phyloP scores from a whole-genome alignment of 805 yeast genomes.

The Metschnikowia henanensis region DNA sequence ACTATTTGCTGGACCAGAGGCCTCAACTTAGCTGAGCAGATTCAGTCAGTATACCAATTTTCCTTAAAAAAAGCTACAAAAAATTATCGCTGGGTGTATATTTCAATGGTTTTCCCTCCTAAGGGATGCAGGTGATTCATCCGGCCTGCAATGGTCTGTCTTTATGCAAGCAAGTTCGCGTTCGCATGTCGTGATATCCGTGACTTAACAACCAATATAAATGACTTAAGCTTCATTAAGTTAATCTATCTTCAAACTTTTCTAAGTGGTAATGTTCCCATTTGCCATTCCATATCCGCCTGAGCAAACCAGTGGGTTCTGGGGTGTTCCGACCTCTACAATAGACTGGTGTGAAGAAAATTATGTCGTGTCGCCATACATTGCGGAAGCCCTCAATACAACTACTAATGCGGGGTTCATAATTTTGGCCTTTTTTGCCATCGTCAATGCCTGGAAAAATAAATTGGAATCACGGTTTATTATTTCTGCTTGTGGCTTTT shows the following conservation, averaged over 20 bases:
- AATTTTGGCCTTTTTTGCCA: conserved; percentile 58
- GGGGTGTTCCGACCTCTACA: conserved; percentile 91
- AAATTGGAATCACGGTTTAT: conserved; percentile 69
- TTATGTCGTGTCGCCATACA: conserved; percentile 79
- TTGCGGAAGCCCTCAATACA: conserved; percentile 91
- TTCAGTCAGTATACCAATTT: too few species aligned
- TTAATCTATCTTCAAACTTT: too few species aligned
- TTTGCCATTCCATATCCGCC: conserved; percentile 57
- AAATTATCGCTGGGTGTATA: too few species aligned
- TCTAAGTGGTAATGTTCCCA: conserved; percentile 35
- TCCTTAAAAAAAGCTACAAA: too few species aligned
- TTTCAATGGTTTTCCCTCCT: too few species aligned
- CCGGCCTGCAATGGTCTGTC: not conserved
- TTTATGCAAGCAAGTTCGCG: not conserved
- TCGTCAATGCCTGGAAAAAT: conserved; percentile 59
- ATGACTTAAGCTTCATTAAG: too few species aligned
- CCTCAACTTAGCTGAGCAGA: too few species aligned
- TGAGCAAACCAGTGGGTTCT: conserved; percentile 56
- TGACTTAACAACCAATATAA: too few species aligned
- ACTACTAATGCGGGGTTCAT: conserved; percentile 66
- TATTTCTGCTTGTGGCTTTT: conserved; percentile 74
- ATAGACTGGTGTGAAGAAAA: conserved; percentile 99
- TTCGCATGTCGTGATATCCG: not conserved
- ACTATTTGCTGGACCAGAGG: too few species aligned
- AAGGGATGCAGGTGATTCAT: too few species aligned